Evolutionary conservation across 306 rosid genomes (phyloP), one percentile per base, ranked within the genome.

Genomic region (Urtica urens): DNA sequence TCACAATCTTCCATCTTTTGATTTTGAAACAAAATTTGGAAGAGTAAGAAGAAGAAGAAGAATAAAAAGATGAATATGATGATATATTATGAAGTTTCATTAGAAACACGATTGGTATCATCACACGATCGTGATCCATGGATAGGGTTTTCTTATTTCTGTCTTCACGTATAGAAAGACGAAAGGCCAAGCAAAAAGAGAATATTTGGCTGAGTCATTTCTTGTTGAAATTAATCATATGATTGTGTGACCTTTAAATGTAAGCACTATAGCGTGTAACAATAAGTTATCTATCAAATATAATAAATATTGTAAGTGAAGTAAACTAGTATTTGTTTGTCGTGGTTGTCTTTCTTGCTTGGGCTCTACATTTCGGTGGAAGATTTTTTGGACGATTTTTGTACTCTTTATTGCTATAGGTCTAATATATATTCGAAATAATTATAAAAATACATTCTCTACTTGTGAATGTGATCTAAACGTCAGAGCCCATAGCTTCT

Each of bases 1-100:
- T 76, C 77, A 38, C 31, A 31, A 23, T 88, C 96, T 67, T 88
- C 96, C 96, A 88, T 88, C 50, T 38, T 16, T 43, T 28, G 30
- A 35, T 44, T 44, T 29, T 20, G 18, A 6, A 13, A 16, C 5
- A 17, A 6, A 20, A 3, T 51, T 27, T 15, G 5, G 12, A 20
- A 21, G 42, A 57, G 14, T 14, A 23, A 41, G 46, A 46, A 49
- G 24, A 31, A 50, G 27, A 58, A 23, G 22, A 28, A 38, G n/a
- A 28, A 28, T 28, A 28, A 4, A 28, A 10, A 28, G 4, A 28
- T 28, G 10, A 28, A 4, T 4, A 10, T 4, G 33, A 28, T 4
- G 33, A 28, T 28, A 28, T 28, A 28, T 4, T 28, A 4, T 28
- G n/a, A n/a, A n/a, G n/a, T n/a, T n/a, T n/a, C n/a, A n/a, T n/a